Evolutionary conservation across 2,329 filamentous ascomycete genomes (phyloP).

Genomic region (Fusarium sp.): DNA sequence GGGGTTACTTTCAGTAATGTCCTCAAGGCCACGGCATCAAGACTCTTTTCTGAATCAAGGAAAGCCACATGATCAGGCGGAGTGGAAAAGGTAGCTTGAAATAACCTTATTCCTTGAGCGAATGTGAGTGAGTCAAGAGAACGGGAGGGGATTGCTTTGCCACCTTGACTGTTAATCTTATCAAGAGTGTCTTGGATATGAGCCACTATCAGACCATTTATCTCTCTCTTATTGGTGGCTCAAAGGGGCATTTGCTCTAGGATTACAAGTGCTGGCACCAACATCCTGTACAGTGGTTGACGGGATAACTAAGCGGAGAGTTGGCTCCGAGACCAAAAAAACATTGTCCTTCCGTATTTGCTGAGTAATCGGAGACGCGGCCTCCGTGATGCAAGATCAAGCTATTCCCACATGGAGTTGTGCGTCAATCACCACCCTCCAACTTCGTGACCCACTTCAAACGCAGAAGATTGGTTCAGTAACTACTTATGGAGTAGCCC

Average conservation of each 20-base stretch:
- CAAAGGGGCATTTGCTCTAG: not conserved
- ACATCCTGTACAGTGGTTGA: not conserved
- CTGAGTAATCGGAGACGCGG: not conserved
- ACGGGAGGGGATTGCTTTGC: too few relatives aligned
- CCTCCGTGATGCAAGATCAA: not conserved
- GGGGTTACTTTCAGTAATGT: too few relatives aligned
- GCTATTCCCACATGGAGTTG: not conserved
- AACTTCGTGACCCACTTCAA: not conserved
- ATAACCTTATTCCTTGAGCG: too few relatives aligned
- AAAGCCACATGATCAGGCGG: too few relatives aligned
- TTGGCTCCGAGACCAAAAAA: not conserved
- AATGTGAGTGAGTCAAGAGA: too few relatives aligned
- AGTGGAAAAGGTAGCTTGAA: too few relatives aligned
- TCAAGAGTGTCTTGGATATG: not conserved
- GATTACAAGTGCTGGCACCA: not conserved
- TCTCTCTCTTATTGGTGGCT: too few relatives aligned
- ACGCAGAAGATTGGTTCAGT: not conserved
- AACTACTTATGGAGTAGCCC: not conserved
- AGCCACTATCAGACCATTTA: not conserved
- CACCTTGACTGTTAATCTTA: too few relatives aligned
- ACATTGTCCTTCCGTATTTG: not conserved
- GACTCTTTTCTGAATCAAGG: too few relatives aligned
- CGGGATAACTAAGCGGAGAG: not conserved
- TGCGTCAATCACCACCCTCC: not conserved
- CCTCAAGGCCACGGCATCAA: too few relatives aligned